phyloP scores from a whole-genome alignment of 345 rosid genomes.

The Lepidium aucheri region DNA sequence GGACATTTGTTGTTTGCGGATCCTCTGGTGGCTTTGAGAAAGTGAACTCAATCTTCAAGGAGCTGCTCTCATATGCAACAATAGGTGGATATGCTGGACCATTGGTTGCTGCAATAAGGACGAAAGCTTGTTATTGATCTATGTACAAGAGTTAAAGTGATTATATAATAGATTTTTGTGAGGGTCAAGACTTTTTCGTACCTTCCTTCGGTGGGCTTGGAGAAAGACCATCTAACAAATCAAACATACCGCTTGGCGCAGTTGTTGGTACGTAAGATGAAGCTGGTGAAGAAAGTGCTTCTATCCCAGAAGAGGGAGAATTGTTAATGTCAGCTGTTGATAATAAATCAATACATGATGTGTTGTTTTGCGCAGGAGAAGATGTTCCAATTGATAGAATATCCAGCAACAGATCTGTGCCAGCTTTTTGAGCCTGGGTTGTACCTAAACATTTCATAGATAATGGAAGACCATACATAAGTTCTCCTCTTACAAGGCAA shows the following conservation, averaged over 20 bases:
- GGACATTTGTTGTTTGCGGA: constrained; percentile 54
- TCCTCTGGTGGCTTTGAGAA: constrained; percentile 74
- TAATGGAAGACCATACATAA: not conserved
- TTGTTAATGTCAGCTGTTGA: constrained; percentile 40
- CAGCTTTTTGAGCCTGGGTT: constrained; percentile 59
- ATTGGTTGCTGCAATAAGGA: constrained; percentile 49
- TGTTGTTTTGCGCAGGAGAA: constrained; percentile 47
- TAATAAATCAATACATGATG: constrained; percentile 53
- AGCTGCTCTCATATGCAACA: constrained; percentile 78
- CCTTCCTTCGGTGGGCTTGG: constrained; percentile 57
- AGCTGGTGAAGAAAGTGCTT: constrained; percentile 42
- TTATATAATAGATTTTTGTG: not conserved
- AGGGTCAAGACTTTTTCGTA: constrained; percentile 22
- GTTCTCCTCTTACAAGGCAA: not conserved
- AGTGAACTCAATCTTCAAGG: constrained; percentile 66
- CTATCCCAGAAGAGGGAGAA: constrained; percentile 33
- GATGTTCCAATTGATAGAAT: constrained; percentile 79
- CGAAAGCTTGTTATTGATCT: not conserved
- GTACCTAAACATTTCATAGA: constrained; percentile 32
- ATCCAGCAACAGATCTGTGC: constrained; percentile 79
- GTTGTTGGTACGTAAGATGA: constrained; percentile 33
- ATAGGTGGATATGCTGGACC: constrained; percentile 68
- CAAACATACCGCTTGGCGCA: constrained; percentile 49
- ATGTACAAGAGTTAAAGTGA: not conserved
- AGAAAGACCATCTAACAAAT: constrained; percentile 79